These are phyloP conservation scores for Trichosporon sp. DNA, from an alignment of 1,284 basidiomycete genomes.

Conservation along the genomic window DNA sequence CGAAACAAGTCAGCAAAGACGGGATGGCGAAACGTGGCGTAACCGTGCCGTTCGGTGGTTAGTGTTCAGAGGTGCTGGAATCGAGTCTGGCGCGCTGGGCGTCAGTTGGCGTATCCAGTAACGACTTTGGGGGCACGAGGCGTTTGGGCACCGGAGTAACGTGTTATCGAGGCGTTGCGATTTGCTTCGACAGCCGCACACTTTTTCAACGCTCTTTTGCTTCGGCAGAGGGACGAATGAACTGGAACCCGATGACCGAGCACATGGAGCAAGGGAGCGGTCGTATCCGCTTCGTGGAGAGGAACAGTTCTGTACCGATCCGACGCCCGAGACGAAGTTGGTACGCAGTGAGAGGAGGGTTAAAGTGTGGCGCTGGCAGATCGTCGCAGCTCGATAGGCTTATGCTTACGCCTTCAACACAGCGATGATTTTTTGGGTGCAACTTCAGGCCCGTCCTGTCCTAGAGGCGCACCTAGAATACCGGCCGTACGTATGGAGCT, in stretches of 20 bases:
- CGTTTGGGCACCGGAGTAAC: not conserved
- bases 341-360: not conserved
- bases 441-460: not conserved
- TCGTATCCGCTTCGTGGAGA: not conserved
- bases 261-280: too few species aligned
- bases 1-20: not conserved
- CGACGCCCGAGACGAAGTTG: not conserved
- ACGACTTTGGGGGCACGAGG: not conserved
- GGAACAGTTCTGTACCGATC: not conserved
- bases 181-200: not conserved
- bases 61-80: not conserved
- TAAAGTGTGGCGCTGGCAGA: conserved; percentile 4
- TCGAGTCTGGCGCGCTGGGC: not conserved
- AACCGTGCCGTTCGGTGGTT: not conserved
- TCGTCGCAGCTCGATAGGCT: not conserved
- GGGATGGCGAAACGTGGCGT: too few species aligned
- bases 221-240: not conserved
- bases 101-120: not conserved
- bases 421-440: not conserved
- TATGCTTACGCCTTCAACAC: not conserved
- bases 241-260: not conserved
- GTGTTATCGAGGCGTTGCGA: not conserved
- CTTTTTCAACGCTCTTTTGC: not conserved
- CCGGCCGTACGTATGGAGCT: not conserved
- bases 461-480: not conserved